phyloP scores from a whole-genome alignment of 371 early-diverging fungal species.

The Conidiobolus incongruus region DNA sequence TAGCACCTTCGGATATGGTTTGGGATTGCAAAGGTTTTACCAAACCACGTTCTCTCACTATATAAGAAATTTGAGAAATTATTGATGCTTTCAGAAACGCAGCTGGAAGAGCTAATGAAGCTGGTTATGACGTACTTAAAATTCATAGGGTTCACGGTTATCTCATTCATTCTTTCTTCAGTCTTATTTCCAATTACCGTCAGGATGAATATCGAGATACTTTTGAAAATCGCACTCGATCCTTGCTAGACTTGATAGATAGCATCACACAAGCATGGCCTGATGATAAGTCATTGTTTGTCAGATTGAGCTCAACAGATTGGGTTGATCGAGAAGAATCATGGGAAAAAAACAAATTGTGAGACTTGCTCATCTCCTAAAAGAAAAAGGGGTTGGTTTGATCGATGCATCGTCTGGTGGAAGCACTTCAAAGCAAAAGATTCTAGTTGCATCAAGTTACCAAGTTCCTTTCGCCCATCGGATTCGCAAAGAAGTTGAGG shows the following conservation, averaged over 20 bases:
- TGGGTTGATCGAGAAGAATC: slow-evolving; percentile 20
- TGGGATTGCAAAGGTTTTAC: slow-evolving; percentile 18
- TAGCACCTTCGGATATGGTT: slow-evolving; percentile 38
- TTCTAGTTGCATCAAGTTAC: slow-evolving; percentile 25
- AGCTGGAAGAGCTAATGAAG: slow-evolving; percentile 39
- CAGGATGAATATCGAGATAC: slow-evolving; percentile 66
- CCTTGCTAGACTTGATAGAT: slow-evolving; percentile 31
- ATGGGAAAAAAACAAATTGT: slow-evolving; percentile 45
- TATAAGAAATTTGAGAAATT: slow-evolving; percentile 31
- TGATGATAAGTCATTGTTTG: slow-evolving; percentile 48
- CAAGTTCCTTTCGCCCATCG: slow-evolving; percentile 45
- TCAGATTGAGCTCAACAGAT: slow-evolving; percentile 59
- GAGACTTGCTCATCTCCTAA: slow-evolving; percentile 21
- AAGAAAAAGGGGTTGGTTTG: slow-evolving; percentile 44
- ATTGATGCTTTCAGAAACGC: slow-evolving; percentile 39
- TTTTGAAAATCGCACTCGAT: slow-evolving; percentile 49
- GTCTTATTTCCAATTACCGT: slow-evolving; percentile 54
- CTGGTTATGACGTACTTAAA: slow-evolving; percentile 67
- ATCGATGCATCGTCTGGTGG: slow-evolving; percentile 52
- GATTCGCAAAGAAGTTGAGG: slow-evolving; percentile 20
- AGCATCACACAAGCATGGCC: slow-evolving; percentile 49
- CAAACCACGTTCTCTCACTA: slow-evolving; percentile 28
- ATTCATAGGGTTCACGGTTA: slow-evolving; percentile 63
- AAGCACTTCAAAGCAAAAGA: slow-evolving; percentile 19
- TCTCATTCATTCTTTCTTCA: slow-evolving; percentile 50